These are phyloP conservation scores for Coemansia sp. DNA, from an alignment of 192 early-diverging fungal species.

Conservation along the genomic window DNA sequence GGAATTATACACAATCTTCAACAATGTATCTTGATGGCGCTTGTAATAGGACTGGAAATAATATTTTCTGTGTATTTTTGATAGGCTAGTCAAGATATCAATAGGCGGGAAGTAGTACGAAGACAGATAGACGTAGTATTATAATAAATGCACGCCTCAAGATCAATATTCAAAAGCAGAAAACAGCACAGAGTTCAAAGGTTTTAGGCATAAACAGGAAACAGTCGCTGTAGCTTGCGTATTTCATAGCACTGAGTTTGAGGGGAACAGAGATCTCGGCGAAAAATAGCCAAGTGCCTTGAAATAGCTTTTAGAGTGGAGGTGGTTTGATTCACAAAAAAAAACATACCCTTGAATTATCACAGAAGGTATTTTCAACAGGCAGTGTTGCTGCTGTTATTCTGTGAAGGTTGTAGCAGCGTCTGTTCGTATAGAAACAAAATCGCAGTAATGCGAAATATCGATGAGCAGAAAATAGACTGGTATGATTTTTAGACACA, in stretches of 20 bases:
- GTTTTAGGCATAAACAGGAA: neutral
- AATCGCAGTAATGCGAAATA: neutral
- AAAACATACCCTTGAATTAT: neutral
- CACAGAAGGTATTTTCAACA: neutral
- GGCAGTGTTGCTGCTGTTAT: neutral
- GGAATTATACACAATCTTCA: neutral
- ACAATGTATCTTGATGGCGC: neutral
- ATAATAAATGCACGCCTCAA: neutral
- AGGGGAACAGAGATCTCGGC: neutral
- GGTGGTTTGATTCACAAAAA: conserved; percentile 7
- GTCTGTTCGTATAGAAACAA: neutral
- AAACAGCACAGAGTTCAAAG: neutral
- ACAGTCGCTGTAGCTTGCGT: neutral
- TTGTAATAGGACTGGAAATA: neutral
- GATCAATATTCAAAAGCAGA: neutral
- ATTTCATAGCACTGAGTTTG: neutral
- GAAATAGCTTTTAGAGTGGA: conserved; percentile 19
- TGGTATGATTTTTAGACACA: too few species aligned
- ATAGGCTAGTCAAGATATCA: neutral
- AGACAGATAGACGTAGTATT: neutral
- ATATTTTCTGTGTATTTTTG: neutral
- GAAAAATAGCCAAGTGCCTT: conserved; percentile 29
- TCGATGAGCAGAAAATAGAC: neutral
- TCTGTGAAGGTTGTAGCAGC: neutral
- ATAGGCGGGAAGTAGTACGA: neutral